Conservation (phyloP, 352 stramenopile species). For the Phytophthora ohioensis region DNA sequence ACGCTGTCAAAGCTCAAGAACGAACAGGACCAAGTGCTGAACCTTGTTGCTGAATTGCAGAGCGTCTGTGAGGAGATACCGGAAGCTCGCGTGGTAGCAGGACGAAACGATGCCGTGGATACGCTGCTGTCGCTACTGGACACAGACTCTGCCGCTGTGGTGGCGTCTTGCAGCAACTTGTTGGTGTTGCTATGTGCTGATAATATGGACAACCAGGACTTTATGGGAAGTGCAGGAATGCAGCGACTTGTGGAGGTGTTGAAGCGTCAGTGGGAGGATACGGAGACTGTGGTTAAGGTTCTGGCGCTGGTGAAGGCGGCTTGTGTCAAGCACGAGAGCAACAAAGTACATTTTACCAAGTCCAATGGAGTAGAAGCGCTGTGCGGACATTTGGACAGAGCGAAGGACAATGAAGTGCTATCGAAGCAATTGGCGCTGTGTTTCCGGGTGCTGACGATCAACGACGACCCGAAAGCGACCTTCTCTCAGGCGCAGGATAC, state of each 20-base stretch:
- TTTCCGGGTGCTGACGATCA: constrained; percentile 73
- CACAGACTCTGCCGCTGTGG: constrained; percentile 8
- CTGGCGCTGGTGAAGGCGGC: constrained; percentile 49
- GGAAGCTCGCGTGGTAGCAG: constrained; percentile 69
- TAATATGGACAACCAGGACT: constrained; percentile 71
- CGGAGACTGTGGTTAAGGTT: constrained; percentile 31
- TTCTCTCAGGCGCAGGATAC: constrained; percentile 80
- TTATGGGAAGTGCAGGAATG: constrained; percentile 56
- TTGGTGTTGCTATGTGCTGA: constrained; percentile 53
- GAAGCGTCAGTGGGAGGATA: constrained; percentile 16
- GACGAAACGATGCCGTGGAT: constrained; percentile 63
- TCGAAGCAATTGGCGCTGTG: constrained; percentile 62
- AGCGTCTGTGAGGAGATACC: constrained; percentile 52
- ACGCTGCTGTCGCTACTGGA: constrained; percentile 54
- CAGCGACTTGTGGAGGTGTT: constrained; percentile 41
- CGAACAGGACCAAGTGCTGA: constrained; percentile 21
- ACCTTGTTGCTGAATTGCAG: constrained; percentile 40
- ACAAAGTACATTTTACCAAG: constrained; percentile 74
- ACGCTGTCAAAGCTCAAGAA: constrained; percentile 4
- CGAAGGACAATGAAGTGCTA: constrained; percentile 44
- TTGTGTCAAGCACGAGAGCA: constrained; percentile 72
- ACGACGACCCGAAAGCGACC: constrained; percentile 69
- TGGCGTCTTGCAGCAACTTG: constrained; percentile 29
- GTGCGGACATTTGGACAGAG: constrained; percentile 39
- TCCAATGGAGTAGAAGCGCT: constrained; percentile 53